Evolutionary conservation across 768 basidiomycete genomes (phyloP).

Genomic region (Tulasnella sp.): DNA sequence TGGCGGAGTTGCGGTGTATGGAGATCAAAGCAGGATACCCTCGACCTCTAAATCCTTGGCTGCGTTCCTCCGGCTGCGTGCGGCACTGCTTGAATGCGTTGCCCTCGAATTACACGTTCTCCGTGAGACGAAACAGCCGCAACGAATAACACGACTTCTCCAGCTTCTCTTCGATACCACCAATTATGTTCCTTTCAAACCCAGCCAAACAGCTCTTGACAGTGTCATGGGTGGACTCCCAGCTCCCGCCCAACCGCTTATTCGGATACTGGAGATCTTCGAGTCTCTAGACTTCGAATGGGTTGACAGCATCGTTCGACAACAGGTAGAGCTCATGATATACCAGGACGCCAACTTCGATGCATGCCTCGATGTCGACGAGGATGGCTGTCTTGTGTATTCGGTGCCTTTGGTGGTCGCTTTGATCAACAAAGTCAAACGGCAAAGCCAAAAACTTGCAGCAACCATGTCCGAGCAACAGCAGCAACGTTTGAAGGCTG

Average conservation of each 20-base stretch:
- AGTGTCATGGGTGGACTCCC: constrained; percentile 1
- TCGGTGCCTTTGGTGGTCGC: constrained; percentile 54
- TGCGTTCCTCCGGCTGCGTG: constrained; percentile 76
- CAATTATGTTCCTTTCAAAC: background rate
- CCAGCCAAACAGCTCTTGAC: background rate
- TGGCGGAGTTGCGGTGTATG: constrained; percentile 57
- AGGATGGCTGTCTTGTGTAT: constrained; percentile 75
- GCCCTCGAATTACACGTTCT: constrained; percentile 87
- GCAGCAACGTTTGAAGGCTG: constrained; percentile 47
- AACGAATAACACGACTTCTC: constrained; percentile 68
- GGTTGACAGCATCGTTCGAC: constrained; percentile 66
- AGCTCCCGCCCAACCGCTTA: constrained; percentile 68
- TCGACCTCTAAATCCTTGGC: constrained; percentile 66
- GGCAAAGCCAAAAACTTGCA: background rate
- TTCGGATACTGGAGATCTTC: constrained; percentile 83
- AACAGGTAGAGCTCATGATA: constrained; percentile 53
- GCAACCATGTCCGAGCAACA: constrained; percentile 39
- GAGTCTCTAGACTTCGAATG: constrained; percentile 86
- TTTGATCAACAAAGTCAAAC: constrained; percentile 13
- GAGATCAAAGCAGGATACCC: constrained; percentile 63
- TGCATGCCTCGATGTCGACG: constrained; percentile 63
- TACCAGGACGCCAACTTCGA: constrained; percentile 63
- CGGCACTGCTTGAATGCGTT: constrained; percentile 77
- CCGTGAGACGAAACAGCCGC: constrained; percentile 70
- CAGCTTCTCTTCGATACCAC: constrained; percentile 67